Evolutionary conservation across 495 filamentous ascomycete genomes (phyloP), one percentile per base, ranked within the genome.

Genomic region (Letharia columbiana): DNA sequence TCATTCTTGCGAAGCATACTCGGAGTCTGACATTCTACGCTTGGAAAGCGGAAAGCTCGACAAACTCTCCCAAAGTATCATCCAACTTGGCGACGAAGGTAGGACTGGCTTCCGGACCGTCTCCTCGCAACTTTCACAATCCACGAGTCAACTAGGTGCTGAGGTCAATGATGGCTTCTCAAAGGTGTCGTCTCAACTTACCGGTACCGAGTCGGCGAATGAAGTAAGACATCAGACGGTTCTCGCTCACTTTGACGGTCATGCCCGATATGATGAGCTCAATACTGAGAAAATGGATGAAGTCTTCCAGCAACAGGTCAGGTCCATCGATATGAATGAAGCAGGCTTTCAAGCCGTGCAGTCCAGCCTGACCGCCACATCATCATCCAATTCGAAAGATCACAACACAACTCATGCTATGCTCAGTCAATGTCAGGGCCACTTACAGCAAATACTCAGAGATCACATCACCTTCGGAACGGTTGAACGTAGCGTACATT

Each of bases 1-100:
- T 8, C 31, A 37, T 63, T 20, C 28, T 52, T 2, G 18, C 8
- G 44, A 20, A 4, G 2, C 0, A 20, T 20, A 20, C 13, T 47
- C 44, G 15, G 18, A 47, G 28, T n/a, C 18, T 63, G 8, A 6
- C 39, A 13, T 20, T 37, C 11, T 35, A 37, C 17, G 11, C 20
- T 2, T 13, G 17, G 5, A 39, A 50, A 63, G 61, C 61, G 44
- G 35, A 63, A 63, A 63, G 45, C 45, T 63, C n/a, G 35, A 35
- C 37, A 20, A 15, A 50, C 41, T 63, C 61, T 45, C 61, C 23
- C 12, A 45, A 12, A 20, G 7, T 37, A 39, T 47, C 15, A 37
- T 35, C 8, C 23, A 45, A 39, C 18, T 50, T 23, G 61, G 42
- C 33, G 20, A n/a, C 7, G 42, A 63, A 2, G 35, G 39, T 6